Evolutionary conservation across 2,329 filamentous ascomycete genomes (phyloP).

Genomic region (Epichloe sylvatica): DNA sequence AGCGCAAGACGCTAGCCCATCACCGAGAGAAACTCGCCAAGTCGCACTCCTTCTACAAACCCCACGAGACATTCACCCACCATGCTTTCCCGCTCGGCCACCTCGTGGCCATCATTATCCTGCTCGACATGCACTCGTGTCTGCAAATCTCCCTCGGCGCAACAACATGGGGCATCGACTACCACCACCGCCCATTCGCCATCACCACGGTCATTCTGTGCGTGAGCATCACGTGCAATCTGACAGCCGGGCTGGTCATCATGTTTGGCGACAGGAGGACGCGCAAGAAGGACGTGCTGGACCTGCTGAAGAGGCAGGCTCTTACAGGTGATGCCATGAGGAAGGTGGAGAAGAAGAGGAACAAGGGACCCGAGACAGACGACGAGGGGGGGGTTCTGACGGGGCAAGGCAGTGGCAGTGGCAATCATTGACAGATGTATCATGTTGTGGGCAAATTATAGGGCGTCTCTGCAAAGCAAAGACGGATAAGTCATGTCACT

Average conservation of each 20-base stretch:
- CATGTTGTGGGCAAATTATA: too few relatives aligned
- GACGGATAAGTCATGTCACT: too few relatives aligned
- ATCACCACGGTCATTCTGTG: slow-evolving; percentile 71
- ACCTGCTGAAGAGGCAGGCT: slow-evolving; percentile 62
- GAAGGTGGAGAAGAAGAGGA: slow-evolving; percentile 23
- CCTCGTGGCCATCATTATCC: slow-evolving; percentile 61
- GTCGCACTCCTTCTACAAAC: slow-evolving; percentile 80
- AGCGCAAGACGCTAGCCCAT: slow-evolving; percentile 57
- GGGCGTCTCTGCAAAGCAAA: too few relatives aligned
- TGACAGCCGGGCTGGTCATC: slow-evolving; percentile 63
- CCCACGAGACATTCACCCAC: slow-evolving; percentile 73
- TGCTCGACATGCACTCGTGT: slow-evolving; percentile 66
- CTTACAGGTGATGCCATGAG: slow-evolving; percentile 48
- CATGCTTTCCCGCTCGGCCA: slow-evolving; percentile 62
- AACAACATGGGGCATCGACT: slow-evolving; percentile 66
- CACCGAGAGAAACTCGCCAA: slow-evolving; percentile 70
- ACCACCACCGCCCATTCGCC: slow-evolving; percentile 52
- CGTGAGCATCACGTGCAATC: slow-evolving; percentile 65
- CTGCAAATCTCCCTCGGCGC: slow-evolving; percentile 69
- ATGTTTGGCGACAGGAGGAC: slow-evolving; percentile 61
- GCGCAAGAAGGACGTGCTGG: slow-evolving; percentile 73
- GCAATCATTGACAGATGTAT: too few relatives aligned
- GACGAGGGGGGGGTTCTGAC: not conserved
- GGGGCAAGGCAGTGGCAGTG: not conserved
- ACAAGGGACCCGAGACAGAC: slow-evolving; percentile 3